Evolutionary conservation across 2,329 filamentous ascomycete genomes (phyloP), one percentile per base, ranked within the genome.

Genomic region (Beauveria sp.): DNA sequence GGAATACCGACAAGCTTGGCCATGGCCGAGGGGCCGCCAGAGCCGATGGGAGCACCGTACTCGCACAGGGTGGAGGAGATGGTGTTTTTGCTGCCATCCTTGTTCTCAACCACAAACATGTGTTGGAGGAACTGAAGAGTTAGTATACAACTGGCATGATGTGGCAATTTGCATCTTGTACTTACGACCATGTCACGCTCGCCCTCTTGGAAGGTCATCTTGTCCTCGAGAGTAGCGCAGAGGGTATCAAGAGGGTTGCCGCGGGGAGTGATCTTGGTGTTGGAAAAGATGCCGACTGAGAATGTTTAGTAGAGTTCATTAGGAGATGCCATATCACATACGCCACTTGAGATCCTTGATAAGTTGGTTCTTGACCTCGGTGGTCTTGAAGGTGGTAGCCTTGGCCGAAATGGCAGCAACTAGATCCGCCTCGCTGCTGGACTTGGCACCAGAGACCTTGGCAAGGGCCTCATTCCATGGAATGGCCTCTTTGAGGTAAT

Each of bases 171-270:
- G 61, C 1, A 22, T 24, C 24, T 54, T 48, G 22, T 55, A 65
- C 77, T 48, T 61, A 89, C 84, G 65, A 94, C 89, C 66, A 96
- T 79, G 75, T 96, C 92, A 63, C 92, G 87, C 84, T 96, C 91
- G 63, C 83, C 88, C 68, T 88, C 80, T 70, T 84, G 88, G 75
- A 88, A 96, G 75, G 90, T 84, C 90, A 96, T 96, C 85, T 96
- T 96, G 80, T 90, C 78, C 80, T 96, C 91, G 34, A 96, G 84
- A 3, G 86, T 89, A 37, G 90, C 91, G 78, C 92, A 96, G 44
- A 96, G 85, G n/a, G 90, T 93, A 75, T 96, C 92, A 26, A 96
- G 83, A 4, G 91, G 89, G 79, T 90, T 96, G 59, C 86, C 88
- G 61, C 85, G 80, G 30, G 90, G 87, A 6, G 77, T 88, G 70